These are phyloP conservation scores for Heimioporus sp. DNA, from an alignment of 768 basidiomycete species.

Conservation along the genomic window DNA sequence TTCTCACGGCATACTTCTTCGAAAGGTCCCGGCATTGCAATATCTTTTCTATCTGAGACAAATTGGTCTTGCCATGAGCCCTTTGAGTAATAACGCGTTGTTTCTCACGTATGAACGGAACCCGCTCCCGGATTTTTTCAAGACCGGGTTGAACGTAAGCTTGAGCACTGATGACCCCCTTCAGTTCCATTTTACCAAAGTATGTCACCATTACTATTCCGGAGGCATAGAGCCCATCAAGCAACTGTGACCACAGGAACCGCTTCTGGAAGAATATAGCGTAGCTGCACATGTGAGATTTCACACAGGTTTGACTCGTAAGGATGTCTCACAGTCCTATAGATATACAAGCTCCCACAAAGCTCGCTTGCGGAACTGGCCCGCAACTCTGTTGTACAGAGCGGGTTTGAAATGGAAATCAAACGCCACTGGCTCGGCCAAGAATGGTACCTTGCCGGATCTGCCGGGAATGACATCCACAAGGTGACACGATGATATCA, in stretches of 20 bases:
- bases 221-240: background rate
- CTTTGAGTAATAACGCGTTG: constrained; percentile 94
- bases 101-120: constrained; percentile 97
- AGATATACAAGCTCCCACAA: constrained; percentile 97
- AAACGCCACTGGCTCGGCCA: constrained; percentile 95
- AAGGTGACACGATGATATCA: constrained; percentile 54
- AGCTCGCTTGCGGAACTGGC: constrained; percentile 94
- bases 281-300: constrained; percentile 88
- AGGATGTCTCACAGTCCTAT: constrained; percentile 1
- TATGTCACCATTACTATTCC: constrained; percentile 19
- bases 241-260: constrained; percentile 56
- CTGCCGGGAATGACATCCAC: constrained; percentile 92
- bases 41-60: constrained; percentile 98
- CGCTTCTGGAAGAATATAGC: constrained; percentile 93
- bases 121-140: constrained; percentile 96
- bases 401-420: constrained; percentile 97
- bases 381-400: constrained; percentile 95
- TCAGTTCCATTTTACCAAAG: constrained; percentile 99
- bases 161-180: constrained; percentile 94
- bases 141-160: constrained; percentile 92
- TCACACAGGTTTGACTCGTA: background rate
- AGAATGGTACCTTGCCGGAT: constrained; percentile 90
- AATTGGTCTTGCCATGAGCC: constrained; percentile 98
- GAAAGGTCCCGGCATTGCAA: constrained; percentile 95
- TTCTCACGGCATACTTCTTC: constrained; percentile 96